Evolutionary conservation across 345 rosid genomes (phyloP), one percentile per base, ranked within the genome.

Genomic region (Eucalyptus regnans): DNA sequence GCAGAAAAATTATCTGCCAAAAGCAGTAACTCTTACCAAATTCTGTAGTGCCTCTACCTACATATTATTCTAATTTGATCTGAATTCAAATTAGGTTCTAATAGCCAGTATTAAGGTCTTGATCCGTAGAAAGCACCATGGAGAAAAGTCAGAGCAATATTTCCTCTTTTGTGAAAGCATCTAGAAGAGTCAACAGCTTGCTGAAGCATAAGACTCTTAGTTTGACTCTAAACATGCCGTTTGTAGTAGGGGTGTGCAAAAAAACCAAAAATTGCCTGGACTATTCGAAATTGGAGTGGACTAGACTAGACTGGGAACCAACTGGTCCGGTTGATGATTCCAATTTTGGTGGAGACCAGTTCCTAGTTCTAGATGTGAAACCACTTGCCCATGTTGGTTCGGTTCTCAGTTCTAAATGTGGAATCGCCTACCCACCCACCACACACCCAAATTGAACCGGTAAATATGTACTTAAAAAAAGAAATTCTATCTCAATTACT

Each of bases 251-350:
- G 9, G 9, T 4, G 2, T 52, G 41, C 41, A 41, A 41, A 51
- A 18, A 2, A 52, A 52, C 4, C 0, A 52, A 1, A 17, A 50
- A 50, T 14, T 2, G 51, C 6, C 17, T 50, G 1, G 51, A 50
- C 3, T 2, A 2, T 2, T 2, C 0, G 1, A 3, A 52, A 52
- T 17, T 9, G 1, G 1, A 17, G 22, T 2, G 0, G 0, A 52
- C 23, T 52, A 0, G 1, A 52, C 1, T 52, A 1, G 56, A 52
- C 4, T 52, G 1, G 33, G 33, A 33, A 33, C 33, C 33, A 33
- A 33, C 1, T 52, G 1, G 56, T 52, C 56, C 2, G 0, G 0
- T 52, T 52, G 4, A 7, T 2, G 1, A 17, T 52, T 52, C 9
- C 56, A 7, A 52, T 52, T 52, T 52, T 52, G 23, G 56, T 52